Percentiles rank a stretch among this genome's conserved stretches.
Conservation (phyloP, 2,329 filamentous ascomycete species). For the Fusarium pseudograminearum region DNA sequence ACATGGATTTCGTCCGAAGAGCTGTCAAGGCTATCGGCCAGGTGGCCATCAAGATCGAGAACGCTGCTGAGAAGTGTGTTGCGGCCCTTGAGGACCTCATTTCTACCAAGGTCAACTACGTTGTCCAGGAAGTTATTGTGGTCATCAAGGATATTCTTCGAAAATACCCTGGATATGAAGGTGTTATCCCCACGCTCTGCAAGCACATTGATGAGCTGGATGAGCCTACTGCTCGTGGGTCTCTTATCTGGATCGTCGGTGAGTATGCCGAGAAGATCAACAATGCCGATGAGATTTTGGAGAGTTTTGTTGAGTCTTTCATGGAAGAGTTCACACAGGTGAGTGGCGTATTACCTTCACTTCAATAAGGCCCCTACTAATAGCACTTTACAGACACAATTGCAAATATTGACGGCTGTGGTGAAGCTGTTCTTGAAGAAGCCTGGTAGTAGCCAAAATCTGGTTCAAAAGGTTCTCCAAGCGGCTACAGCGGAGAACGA, state of each 20-base stretch:
- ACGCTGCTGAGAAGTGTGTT: conserved; percentile 93
- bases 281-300: conserved; percentile 95
- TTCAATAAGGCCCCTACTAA: not conserved
- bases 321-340: conserved; percentile 96
- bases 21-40: conserved; percentile 97
- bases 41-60: conserved; percentile 98
- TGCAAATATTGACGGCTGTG: conserved; percentile 96
- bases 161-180: conserved; percentile 97
- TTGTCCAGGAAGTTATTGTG: conserved; percentile 98
- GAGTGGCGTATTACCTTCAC: conserved; percentile 46
- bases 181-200: conserved; percentile 95
- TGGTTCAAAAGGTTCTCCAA: conserved; percentile 96
- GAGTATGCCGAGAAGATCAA: conserved; percentile 99
- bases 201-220: conserved; percentile 97
- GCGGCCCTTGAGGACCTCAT: conserved; percentile 94
- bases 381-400: conserved; percentile 76
- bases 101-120: conserved; percentile 98
- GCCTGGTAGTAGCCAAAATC: conserved; percentile 87
- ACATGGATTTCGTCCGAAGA: conserved; percentile 97
- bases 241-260: conserved; percentile 98
- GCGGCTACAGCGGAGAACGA: conserved; percentile 94
- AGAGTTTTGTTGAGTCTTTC: conserved; percentile 92
- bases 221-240: conserved; percentile 89
- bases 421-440: conserved; percentile 99
- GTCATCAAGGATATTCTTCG: conserved; percentile 99